These are phyloP conservation scores for Fragaria iinumae DNA, from an alignment of 306 rosid genomes.

Conservation along the genomic window DNA sequence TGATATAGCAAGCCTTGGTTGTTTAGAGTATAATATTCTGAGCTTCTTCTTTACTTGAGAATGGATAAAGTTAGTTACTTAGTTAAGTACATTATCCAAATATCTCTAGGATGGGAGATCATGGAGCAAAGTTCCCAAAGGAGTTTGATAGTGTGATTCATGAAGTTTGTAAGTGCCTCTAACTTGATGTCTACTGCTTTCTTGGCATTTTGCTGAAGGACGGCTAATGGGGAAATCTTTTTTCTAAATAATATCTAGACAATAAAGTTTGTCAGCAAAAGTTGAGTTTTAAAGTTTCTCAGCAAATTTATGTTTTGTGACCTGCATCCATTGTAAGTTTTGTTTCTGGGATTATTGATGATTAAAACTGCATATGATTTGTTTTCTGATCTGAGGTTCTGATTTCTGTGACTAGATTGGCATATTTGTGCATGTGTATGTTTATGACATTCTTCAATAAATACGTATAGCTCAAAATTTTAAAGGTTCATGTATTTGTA, in stretches of 20 bases:
- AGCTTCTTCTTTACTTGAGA: not conserved
- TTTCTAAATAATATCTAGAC: not conserved
- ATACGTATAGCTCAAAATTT: not conserved
- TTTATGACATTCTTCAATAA: not conserved
- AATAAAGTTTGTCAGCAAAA: not conserved
- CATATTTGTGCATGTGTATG: not conserved
- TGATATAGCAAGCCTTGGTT: not conserved
- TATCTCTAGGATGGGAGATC: not conserved
- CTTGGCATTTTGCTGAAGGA: not conserved
- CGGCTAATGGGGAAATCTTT: not conserved
- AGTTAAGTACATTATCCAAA: not conserved
- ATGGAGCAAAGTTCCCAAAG: not conserved
- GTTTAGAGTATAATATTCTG: not conserved
- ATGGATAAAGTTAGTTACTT: not conserved
- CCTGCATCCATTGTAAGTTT: not conserved
- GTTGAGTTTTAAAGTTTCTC: not conserved
- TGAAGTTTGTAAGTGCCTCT: not conserved
- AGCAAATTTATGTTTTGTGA: not conserved
- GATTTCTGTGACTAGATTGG: not conserved
- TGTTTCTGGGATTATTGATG: not conserved
- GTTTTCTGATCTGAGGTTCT: not conserved
- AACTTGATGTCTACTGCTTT: not conserved
- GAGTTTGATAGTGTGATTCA: not conserved
- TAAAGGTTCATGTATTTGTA: conserved; percentile 11
- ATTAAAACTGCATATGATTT: not conserved